Evolutionary conservation across 805 yeast species (phyloP).

Genomic region (Metschnikowia orientalis): DNA sequence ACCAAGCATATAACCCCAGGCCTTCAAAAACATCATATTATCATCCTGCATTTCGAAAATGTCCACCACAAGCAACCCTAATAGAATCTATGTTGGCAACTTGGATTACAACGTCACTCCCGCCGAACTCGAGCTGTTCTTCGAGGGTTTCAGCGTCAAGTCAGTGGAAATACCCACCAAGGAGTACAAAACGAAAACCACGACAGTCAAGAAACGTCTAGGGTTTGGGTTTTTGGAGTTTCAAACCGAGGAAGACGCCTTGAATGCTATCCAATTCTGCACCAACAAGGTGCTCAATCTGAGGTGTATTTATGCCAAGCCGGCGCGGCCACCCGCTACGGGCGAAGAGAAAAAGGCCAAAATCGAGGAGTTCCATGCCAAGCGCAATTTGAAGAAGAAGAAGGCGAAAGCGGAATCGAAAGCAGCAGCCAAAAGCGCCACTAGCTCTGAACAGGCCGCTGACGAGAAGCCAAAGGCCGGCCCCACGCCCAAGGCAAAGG

Average conservation of each 20-base stretch:
- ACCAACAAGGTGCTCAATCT: slow-evolving; percentile 42
- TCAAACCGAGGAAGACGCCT: slow-evolving; percentile 40
- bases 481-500: background rate
- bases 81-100: slow-evolving; percentile 42
- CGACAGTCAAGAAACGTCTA: slow-evolving; percentile 40
- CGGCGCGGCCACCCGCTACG: slow-evolving; percentile 51
- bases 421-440: slow-evolving; percentile 10
- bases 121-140: slow-evolving; percentile 44
- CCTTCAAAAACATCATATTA: too few relatives aligned
- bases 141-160: slow-evolving; percentile 43
- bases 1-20: too few relatives aligned
- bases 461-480: background rate
- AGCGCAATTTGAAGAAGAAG: slow-evolving; percentile 17
- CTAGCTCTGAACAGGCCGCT: slow-evolving; percentile 2
- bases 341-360: slow-evolving; percentile 40
- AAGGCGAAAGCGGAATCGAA: slow-evolving; percentile 12
- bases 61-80: slow-evolving; percentile 3
- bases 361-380: slow-evolving; percentile 31
- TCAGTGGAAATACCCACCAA: slow-evolving; percentile 51
- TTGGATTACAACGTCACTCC: slow-evolving; percentile 40
- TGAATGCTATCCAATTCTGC: slow-evolving; percentile 39
- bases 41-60: too few relatives aligned
- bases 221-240: slow-evolving; percentile 63
- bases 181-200: slow-evolving; percentile 31
- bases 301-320: slow-evolving; percentile 47